Base-by-base conservation (phyloP, 495 filamentous ascomycete species). In the Penicillium mononematosum region DNA sequence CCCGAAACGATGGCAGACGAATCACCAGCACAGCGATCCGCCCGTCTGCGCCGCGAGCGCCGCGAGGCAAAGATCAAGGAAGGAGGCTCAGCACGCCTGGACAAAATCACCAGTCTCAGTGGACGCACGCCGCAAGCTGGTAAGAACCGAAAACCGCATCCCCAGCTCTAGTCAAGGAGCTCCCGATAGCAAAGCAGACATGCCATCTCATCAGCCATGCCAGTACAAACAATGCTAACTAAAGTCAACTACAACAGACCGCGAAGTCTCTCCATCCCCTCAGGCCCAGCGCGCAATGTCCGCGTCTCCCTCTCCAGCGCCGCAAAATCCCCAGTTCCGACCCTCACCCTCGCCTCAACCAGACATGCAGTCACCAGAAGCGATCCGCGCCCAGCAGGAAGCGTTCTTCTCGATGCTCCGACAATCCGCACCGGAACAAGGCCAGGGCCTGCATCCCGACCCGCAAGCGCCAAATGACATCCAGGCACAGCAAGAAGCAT, bases 1-100 rank as follows among this genome's bases (percentile, higher is more conserved):
- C 16, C 32, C 10, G 55, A 32, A 27, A 78, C 70, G 25, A 67
- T 73, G 14, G 49, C 73, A 39, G 78, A 80, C 27, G 81, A 84
- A 64, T 82, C 83, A 2, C 75, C 82, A 19, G 80, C 79, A 32
- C 84, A 86, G 59, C 69, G 88, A 59, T 86, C 93, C 68, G 88
- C 90, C 25, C 88, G 91, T 19, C 79, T 91, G 38, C 91, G 93
- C 60, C 92, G 94, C 60, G 92, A 96, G 70, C 86, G 91, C 38
- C 85, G 91, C 22, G 89, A 96, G 72, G 90, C 92, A 29, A 96
- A 96, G 76, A 88, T 97, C 73, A 86, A 83, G 62, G 89, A 88
- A 54, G 89, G 88, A 49, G 94, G 90, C 38, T 83, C 85, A 34
- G 81, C 85, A 24, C 81, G 94, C 59, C 78, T 99, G 54, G 86